Percentiles rank a stretch among this genome's conserved stretches.
phyloP scores from a whole-genome alignment of 257 asterid species.

The Scutellaria baicalensis region DNA sequence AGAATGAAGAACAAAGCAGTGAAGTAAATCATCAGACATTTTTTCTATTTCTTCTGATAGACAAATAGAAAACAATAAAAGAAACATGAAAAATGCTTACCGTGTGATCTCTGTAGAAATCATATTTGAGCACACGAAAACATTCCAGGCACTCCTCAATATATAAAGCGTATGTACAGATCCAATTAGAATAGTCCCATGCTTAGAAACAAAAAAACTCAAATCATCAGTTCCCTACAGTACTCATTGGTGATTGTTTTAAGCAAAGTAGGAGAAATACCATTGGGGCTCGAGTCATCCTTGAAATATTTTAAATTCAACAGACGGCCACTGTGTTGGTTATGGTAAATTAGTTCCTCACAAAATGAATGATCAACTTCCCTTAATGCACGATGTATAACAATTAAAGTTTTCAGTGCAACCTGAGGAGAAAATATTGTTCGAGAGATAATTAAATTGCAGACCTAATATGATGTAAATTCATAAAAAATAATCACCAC shows the following conservation, averaged over 20 bases:
- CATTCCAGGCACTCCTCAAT: constrained; percentile 78
- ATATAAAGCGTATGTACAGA: constrained; percentile 59
- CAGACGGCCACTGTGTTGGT: constrained; percentile 42
- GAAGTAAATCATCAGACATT: neutral
- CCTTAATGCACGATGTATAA: constrained; percentile 74
- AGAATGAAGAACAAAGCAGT: neutral
- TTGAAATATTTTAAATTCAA: constrained; percentile 60
- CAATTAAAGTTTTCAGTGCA: constrained; percentile 69
- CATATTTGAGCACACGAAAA: constrained; percentile 50
- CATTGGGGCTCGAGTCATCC: constrained; percentile 64
- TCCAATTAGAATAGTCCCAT: constrained; percentile 70
- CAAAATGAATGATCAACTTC: constrained; percentile 70
- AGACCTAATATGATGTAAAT: neutral
- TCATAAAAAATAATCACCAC: neutral
- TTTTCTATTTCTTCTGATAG: neutral
- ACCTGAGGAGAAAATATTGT: constrained; percentile 38
- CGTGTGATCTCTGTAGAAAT: constrained; percentile 57
- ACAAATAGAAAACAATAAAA: neutral
- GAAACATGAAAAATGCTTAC: constrained; percentile 25
- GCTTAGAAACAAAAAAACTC: constrained; percentile 37
- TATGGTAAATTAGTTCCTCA: constrained; percentile 53
- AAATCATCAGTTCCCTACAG: constrained; percentile 18
- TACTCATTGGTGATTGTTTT: neutral
- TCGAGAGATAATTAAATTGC: neutral
- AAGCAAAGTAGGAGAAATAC: constrained; percentile 28